phyloP scores from a whole-genome alignment of 495 filamentous ascomycete species.

The Hypomontagnella monticulosa region DNA sequence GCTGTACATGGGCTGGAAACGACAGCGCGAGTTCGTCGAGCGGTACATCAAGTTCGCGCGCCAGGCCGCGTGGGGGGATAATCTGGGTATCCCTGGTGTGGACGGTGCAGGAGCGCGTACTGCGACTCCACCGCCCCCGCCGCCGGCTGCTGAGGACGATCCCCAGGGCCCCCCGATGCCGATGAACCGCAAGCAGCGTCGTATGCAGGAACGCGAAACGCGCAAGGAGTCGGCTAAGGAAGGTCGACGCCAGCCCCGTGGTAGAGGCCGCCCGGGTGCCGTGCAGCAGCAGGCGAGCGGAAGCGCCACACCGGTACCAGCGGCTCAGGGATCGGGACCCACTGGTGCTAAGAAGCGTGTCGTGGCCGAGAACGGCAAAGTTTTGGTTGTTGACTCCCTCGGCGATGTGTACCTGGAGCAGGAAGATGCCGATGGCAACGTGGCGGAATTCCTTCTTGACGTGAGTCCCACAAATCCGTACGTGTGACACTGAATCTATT shows the following conservation, averaged over 20 bases:
- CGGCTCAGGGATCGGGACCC: constrained; percentile 54
- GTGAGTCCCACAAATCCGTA: constrained; percentile 53
- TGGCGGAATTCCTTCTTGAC: constrained; percentile 84
- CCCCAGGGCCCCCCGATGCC: constrained; percentile 56
- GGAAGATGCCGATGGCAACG: constrained; percentile 83
- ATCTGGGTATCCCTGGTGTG: constrained; percentile 72
- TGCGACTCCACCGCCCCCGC: constrained; percentile 52
- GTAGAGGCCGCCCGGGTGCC: constrained; percentile 36
- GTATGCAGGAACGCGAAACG: constrained; percentile 83
- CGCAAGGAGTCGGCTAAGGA: constrained; percentile 68
- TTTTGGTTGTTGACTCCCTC: constrained; percentile 87
- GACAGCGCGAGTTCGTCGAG: constrained; percentile 88
- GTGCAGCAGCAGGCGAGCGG: constrained; percentile 42
- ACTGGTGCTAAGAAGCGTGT: constrained; percentile 81
- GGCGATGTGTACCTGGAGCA: constrained; percentile 95
- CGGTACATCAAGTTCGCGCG: constrained; percentile 91
- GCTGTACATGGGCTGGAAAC: constrained; percentile 83
- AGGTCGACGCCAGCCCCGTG: constrained; percentile 41
- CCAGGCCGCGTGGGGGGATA: constrained; percentile 88
- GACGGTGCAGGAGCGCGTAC: constrained; percentile 51
- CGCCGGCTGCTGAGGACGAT: constrained; percentile 58
- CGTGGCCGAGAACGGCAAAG: constrained; percentile 92
- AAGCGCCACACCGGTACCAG: constrained; percentile 41
- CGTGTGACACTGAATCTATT: neutral
- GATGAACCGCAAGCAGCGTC: constrained; percentile 87